Evolutionary conservation across 495 filamentous ascomycete species (phyloP).

Genomic region (Pyrenula aspistea): DNA sequence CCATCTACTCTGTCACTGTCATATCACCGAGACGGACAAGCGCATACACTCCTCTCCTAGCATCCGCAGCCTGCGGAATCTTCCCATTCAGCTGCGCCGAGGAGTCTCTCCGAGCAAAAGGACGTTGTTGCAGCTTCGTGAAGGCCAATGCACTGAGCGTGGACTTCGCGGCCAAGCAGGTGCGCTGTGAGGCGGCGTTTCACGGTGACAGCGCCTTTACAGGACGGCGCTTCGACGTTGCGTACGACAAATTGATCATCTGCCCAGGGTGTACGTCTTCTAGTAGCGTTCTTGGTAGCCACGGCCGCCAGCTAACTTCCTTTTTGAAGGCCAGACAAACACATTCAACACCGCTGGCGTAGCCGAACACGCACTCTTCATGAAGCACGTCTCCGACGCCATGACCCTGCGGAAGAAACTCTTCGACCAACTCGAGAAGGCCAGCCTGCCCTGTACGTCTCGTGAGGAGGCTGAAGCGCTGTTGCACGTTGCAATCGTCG

Average conservation of each 20-base stretch:
- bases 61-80: conserved; percentile 62
- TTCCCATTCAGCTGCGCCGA: conserved; percentile 63
- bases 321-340: conserved; percentile 28
- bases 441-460: conserved; percentile 42
- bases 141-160: conserved; percentile 3
- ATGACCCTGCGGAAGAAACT: conserved; percentile 45
- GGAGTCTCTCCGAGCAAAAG: conserved; percentile 46
- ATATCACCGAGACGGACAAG: conserved; percentile 68
- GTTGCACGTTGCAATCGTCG: conserved; percentile 63
- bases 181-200: conserved; percentile 3
- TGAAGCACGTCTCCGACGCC: conserved; percentile 67
- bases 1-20: conserved; percentile 55
- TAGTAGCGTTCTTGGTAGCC: neutral
- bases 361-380: conserved; percentile 58
- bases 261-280: conserved; percentile 52
- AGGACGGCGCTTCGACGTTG: conserved; percentile 40
- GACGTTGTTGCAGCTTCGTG: conserved; percentile 2
- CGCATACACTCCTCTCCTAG: conserved; percentile 68
- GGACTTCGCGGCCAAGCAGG: neutral
- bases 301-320: neutral
- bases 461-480: conserved; percentile 40
- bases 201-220: conserved; percentile 14
- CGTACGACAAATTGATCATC: conserved; percentile 63
- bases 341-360: conserved; percentile 65
- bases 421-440: conserved; percentile 54